Conservation (phyloP, 2,329 filamentous ascomycete species). For the Diplodia sapinea region DNA sequence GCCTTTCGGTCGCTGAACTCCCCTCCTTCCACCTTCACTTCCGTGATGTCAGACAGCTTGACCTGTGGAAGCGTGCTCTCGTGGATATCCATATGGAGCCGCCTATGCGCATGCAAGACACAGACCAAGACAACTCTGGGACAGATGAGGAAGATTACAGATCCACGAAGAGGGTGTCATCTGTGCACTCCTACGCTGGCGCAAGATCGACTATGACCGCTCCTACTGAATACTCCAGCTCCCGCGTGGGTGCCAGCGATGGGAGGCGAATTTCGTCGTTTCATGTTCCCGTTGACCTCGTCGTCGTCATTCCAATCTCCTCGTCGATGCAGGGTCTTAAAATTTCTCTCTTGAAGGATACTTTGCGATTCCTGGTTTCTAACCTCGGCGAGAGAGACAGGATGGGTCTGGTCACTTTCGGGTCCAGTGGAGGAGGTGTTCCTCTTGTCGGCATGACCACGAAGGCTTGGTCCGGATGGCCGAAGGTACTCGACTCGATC, state of each 20-base stretch:
- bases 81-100: conserved; percentile 75
- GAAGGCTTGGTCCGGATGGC: conserved; percentile 92
- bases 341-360: conserved; percentile 90
- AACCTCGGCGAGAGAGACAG: conserved; percentile 90
- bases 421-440: conserved; percentile 89
- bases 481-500: conserved; percentile 82
- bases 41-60: conserved; percentile 79
- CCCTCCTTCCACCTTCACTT: conserved; percentile 95
- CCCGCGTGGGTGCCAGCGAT: conserved; percentile 52
- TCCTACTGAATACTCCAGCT: conserved; percentile 60
- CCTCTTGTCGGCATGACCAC: conserved; percentile 98
- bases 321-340: conserved; percentile 99
- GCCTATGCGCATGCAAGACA: conserved; percentile 68
- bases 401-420: conserved; percentile 97
- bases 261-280: conserved; percentile 61
- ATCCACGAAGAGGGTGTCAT: conserved; percentile 71
- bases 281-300: conserved; percentile 92
- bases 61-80: conserved; percentile 87
- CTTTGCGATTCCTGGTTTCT: conserved; percentile 87
- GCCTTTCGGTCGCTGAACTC: conserved; percentile 86
- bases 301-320: conserved; percentile 95
- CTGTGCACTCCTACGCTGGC: conserved; percentile 81
- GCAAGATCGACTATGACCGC: conserved; percentile 77
- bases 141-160: conserved; percentile 88
- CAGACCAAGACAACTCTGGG: conserved; percentile 80